phyloP scores from a whole-genome alignment of 768 basidiomycete species.

The button mushroom (Agaricus bisporus) region DNA sequence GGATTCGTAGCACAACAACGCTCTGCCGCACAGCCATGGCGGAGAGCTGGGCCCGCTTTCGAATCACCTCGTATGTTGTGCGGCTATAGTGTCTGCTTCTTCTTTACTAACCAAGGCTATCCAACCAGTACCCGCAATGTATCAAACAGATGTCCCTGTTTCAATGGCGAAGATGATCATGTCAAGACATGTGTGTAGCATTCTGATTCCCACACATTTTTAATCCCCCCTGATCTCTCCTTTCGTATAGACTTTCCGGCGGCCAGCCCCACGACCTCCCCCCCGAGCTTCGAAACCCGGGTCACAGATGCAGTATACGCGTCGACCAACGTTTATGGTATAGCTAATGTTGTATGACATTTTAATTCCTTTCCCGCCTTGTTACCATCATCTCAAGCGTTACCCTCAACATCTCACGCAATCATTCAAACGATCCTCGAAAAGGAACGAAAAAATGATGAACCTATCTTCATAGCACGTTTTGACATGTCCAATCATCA shows the following conservation, averaged over 20 bases:
- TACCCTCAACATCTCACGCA: slow-evolving; percentile 6
- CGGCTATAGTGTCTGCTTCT: slow-evolving; percentile 2
- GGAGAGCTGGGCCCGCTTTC: slow-evolving; percentile 24
- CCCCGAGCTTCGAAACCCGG: neutral
- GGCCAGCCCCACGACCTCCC: slow-evolving; percentile 8
- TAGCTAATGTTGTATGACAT: slow-evolving; percentile 1
- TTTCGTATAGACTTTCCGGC: slow-evolving; percentile 8
- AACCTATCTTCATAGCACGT: neutral
- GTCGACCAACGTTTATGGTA: slow-evolving; percentile 7
- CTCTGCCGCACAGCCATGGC: slow-evolving; percentile 13
- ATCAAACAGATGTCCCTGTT: slow-evolving; percentile 25
- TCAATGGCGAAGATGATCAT: slow-evolving; percentile 36
- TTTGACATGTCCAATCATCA: slow-evolving; percentile 6
- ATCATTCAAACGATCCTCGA: neutral
- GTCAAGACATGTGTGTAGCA: slow-evolving; percentile 26
- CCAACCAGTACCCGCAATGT: slow-evolving; percentile 24
- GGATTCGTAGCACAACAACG: slow-evolving; percentile 8
- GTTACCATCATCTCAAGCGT: neutral
- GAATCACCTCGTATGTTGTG: slow-evolving; percentile 26
- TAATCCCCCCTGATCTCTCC: neutral
- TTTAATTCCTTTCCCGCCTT: neutral
- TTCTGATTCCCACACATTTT: slow-evolving; percentile 1
- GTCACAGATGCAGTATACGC: slow-evolving; percentile 8
- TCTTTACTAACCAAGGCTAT: neutral
- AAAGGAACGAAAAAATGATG: slow-evolving; percentile 12